Evolutionary conservation across 192 early-diverging fungal genomes (phyloP).

Genomic region (Blastocladiella britannica): DNA sequence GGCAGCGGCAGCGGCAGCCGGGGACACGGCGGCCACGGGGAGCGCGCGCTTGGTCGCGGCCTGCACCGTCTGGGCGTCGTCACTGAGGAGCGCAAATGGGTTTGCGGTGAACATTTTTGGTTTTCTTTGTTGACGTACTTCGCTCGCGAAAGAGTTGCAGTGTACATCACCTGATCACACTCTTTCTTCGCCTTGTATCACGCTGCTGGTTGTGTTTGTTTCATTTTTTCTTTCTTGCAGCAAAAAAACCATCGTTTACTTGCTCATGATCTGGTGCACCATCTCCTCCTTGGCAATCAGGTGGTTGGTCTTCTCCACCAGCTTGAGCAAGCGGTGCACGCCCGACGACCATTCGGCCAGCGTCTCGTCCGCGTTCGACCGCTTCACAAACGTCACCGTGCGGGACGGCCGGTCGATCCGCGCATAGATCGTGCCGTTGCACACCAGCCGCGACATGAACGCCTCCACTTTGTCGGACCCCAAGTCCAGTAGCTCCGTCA

Average conservation of each 20-base stretch:
- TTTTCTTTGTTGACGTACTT: constrained; percentile 1
- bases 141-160: neutral
- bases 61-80: no score
- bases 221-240: no score
- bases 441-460: constrained; percentile 81
- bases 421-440: constrained; percentile 86
- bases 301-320: constrained; percentile 91
- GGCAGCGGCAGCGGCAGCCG: no score
- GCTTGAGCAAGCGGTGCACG: constrained; percentile 61
- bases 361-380: constrained; percentile 67
- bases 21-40: no score
- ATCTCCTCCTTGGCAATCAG: constrained; percentile 80
- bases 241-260: constrained; percentile 17
- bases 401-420: constrained; percentile 83
- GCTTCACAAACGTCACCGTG: constrained; percentile 63
- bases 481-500: constrained; percentile 80
- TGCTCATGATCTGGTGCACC: constrained; percentile 57
- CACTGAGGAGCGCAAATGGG: no score
- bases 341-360: constrained; percentile 87
- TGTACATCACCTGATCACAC: neutral
- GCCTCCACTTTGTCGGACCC: constrained; percentile 63
- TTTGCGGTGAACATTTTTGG: no score
- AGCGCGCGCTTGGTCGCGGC: no score
- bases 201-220: neutral
- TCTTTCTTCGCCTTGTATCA: neutral